Base-by-base conservation (phyloP, 192 early-diverging fungal species). In the Coemansia sp. region DNA sequence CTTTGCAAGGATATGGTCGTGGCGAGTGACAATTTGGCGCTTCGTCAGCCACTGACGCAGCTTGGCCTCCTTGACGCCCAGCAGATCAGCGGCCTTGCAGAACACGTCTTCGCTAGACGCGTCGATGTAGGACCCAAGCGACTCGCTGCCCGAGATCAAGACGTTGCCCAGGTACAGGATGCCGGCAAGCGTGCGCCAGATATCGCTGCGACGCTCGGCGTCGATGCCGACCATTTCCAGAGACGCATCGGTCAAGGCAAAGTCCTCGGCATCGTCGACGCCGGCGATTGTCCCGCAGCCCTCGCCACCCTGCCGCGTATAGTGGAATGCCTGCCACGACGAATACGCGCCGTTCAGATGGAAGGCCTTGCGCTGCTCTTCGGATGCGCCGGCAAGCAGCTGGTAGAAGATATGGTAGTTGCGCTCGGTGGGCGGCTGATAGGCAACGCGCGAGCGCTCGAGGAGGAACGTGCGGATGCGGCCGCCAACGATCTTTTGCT, bases 401-500 rank as follows among this genome's bases (percentile, higher is more conserved):
- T 95, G 89, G 83, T 99, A 97, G 79, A 99, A 98, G 29, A 97
- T 89, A 73, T 98, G 92, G 82, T 97, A 99, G 80, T 88, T 94
- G 58, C 91, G 85, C 56, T 95, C 95, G 76, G 57, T 86, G 72
- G 58, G 77, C 50, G 78, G 72, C 66, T 81, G 78, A 58, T 63
- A 81, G 8, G 84, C 83, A 47, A 98, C 88, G n/a, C 95, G 88
- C 50, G 81, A 82, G 61, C 92, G 93, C 67, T 99, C 95, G 51
- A 98, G 75, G 52, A 97, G 75, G 61, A 93, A 95, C 60, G 89
- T 87, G 68, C 94, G 83, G 60, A 90, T 84, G 66, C 90, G 90
- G 28, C 89, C 88, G 32, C 95, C 95, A 47, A 95, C 84, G 55
- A 95, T 85, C 56, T 86, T 84, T 42, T 91, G 89, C 42, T 87